phyloP scores from a whole-genome alignment of 306 rosid species.

The Mucuna pruriens region DNA sequence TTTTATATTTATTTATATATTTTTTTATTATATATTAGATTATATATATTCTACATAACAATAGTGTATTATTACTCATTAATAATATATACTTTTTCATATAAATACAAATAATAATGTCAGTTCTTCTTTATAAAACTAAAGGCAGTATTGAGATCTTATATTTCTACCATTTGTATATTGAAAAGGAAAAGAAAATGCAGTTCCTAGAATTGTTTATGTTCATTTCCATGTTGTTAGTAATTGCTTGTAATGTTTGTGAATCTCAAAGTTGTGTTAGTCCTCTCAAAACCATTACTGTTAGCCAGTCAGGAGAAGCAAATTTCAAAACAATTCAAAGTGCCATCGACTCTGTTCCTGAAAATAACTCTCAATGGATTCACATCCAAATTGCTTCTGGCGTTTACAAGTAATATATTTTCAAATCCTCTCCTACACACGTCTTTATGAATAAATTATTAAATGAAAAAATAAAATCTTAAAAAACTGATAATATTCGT shows the following conservation, averaged over 20 bases:
- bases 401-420: slow-evolving; percentile 14
- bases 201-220: not conserved
- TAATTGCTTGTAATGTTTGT: not conserved
- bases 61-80: too few species aligned
- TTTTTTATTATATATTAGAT: too few species aligned
- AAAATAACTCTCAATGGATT: not conserved
- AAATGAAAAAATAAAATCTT: too few species aligned
- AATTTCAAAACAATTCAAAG: slow-evolving; percentile 46
- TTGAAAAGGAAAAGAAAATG: slow-evolving; percentile 8
- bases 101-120: not conserved
- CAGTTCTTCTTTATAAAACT: too few species aligned
- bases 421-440: too few species aligned
- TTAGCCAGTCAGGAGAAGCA: slow-evolving; percentile 7
- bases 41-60: too few species aligned
- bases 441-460: too few species aligned
- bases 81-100: too few species aligned
- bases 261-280: slow-evolving; percentile 27
- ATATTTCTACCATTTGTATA: not conserved
- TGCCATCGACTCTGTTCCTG: slow-evolving; percentile 40
- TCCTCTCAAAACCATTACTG: slow-evolving; percentile 1
- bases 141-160: not conserved
- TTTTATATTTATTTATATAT: too few species aligned
- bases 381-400: slow-evolving; percentile 40
- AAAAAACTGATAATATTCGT: too few species aligned
- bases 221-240: too few species aligned